A percentile compares a stretch with the other conserved stretches of the same genome.
phyloP scores from a whole-genome alignment of 2,329 filamentous ascomycete genomes.

The Exserohilum rostratum region DNA sequence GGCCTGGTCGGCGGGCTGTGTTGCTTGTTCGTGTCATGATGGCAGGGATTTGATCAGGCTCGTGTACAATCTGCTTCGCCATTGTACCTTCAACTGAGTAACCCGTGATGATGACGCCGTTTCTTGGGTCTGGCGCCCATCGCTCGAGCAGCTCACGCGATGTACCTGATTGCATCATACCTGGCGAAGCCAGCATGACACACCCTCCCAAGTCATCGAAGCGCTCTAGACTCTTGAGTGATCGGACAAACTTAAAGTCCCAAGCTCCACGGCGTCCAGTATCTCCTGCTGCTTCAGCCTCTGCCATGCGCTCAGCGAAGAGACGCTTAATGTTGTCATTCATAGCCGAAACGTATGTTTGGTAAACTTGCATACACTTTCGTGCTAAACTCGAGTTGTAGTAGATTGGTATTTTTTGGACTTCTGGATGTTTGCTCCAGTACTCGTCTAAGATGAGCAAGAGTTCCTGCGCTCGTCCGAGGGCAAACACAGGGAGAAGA shows the following conservation, averaged over 20 bases:
- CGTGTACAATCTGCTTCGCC: slow-evolving; percentile 93
- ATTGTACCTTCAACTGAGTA: slow-evolving; percentile 99
- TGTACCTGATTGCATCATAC: slow-evolving; percentile 97
- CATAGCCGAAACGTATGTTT: slow-evolving; percentile 98
- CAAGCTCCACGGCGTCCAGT: slow-evolving; percentile 81
- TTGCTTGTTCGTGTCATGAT: slow-evolving; percentile 71
- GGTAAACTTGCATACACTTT: slow-evolving; percentile 98
- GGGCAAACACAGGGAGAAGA: slow-evolving; percentile 91
- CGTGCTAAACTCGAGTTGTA: slow-evolving; percentile 94
- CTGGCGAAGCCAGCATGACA: slow-evolving; percentile 95
- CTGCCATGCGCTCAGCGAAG: slow-evolving; percentile 91
- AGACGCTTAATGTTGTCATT: slow-evolving; percentile 98
- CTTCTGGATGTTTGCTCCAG: slow-evolving; percentile 88
- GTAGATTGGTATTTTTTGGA: slow-evolving; percentile 91
- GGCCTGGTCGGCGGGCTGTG: slow-evolving; percentile 65
- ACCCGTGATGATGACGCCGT: slow-evolving; percentile 97
- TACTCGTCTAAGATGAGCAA: slow-evolving; percentile 96
- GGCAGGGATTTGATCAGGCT: slow-evolving; percentile 92
- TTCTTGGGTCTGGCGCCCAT: slow-evolving; percentile 95
- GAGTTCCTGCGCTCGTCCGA: slow-evolving; percentile 91
- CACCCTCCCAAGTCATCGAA: slow-evolving; percentile 96
- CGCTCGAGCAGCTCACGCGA: slow-evolving; percentile 90
- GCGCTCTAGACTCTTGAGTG: slow-evolving; percentile 87
- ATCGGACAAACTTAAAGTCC: slow-evolving; percentile 95
- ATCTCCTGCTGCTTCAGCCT: slow-evolving; percentile 81